These are phyloP conservation scores for Solanum phureja DNA, from an alignment of 257 asterid species.

Conservation along the genomic window DNA sequence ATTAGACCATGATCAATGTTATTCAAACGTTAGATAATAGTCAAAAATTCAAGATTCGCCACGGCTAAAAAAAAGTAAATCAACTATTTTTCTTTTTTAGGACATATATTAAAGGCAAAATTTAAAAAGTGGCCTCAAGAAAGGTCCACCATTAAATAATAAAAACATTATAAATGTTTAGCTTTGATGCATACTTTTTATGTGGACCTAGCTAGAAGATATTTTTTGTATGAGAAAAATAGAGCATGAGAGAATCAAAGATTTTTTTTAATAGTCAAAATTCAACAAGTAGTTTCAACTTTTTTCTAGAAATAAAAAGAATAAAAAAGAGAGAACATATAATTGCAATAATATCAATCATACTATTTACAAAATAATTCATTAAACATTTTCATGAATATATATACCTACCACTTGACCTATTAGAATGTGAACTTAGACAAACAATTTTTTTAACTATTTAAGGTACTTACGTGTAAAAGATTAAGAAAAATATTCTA, in stretches of 20 bases:
- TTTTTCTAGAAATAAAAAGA: background rate
- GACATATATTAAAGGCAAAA: background rate
- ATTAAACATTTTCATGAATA: background rate
- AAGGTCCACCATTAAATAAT: background rate
- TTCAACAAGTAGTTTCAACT: background rate
- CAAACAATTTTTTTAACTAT: background rate
- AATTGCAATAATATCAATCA: background rate
- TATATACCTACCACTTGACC: background rate
- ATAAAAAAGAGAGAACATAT: background rate
- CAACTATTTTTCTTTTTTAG: background rate
- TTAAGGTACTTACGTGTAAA: background rate
- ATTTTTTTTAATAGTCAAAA: background rate
- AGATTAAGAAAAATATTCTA: background rate
- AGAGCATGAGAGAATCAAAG: background rate
- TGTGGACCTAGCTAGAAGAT: slow-evolving; percentile 1
- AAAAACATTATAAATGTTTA: background rate
- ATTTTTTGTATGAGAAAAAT: background rate
- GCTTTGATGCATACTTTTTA: background rate
- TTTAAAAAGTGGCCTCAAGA: background rate
- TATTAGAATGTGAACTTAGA: background rate
- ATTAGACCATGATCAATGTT: background rate
- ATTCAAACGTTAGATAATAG: background rate
- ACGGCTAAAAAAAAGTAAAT: background rate
- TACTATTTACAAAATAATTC: background rate
- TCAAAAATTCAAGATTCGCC: background rate